phyloP scores from a whole-genome alignment of 768 basidiomycete species.

The Boletus sensibilis region DNA sequence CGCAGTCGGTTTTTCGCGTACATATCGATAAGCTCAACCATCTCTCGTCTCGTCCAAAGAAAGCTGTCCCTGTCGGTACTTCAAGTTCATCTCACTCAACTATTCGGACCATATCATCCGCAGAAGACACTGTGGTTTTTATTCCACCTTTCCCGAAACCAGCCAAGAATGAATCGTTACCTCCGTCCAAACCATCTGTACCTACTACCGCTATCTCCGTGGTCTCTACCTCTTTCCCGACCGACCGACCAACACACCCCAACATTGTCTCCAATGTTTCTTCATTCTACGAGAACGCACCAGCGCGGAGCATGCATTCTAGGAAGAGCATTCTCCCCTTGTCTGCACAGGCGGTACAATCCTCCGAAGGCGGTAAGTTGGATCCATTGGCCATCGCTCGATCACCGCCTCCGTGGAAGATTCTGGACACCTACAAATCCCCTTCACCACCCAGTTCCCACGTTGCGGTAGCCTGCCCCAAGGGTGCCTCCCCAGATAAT shows the following conservation, averaged over 20 bases:
- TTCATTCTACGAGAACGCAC: conserved; percentile 19
- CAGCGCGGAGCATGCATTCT: not conserved
- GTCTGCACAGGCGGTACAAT: conserved; percentile 17
- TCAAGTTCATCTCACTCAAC: not conserved
- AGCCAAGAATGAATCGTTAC: not conserved
- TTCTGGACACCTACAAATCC: not conserved
- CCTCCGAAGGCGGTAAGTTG: conserved; percentile 8
- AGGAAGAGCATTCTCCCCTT: conserved; percentile 17
- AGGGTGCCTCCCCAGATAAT: not conserved
- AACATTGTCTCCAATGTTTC: conserved; percentile 6
- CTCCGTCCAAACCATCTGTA: not conserved
- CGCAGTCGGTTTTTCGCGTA: conserved; percentile 28
- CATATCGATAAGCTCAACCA: conserved; percentile 22
- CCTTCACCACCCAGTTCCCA: not conserved
- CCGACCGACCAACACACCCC: not conserved
- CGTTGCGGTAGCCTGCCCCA: not conserved
- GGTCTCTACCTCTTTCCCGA: not conserved
- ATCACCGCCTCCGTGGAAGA: conserved; percentile 28
- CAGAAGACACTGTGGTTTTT: conserved; percentile 17
- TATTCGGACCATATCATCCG: conserved; percentile 6
- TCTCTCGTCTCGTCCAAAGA: conserved; percentile 1
- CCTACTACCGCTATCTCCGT: not conserved
- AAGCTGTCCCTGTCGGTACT: not conserved
- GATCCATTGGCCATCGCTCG: conserved; percentile 31
- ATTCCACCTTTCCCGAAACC: conserved; percentile 19